Evolutionary conservation across 2,329 filamentous ascomycete species (phyloP), one percentile per base, ranked within the genome.

Genomic region (Orbilia javanica): DNA sequence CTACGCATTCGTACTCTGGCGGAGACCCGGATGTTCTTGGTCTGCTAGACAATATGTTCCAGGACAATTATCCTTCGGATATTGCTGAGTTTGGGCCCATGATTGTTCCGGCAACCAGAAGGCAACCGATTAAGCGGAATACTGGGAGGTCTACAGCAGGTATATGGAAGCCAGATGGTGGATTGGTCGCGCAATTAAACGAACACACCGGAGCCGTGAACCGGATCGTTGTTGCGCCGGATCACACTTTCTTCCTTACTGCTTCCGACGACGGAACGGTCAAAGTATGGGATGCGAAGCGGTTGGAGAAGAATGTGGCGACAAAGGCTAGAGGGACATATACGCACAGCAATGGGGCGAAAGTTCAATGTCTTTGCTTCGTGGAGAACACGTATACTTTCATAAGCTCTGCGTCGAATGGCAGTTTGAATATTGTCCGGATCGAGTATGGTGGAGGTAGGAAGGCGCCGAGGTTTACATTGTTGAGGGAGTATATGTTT

Each of bases 371-470:
- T 13, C 84, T 99, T 22, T 94, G 93, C 81, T 98, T 99, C 83
- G 89, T 99, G 44, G 94, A 98, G 82, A 92, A 94, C 80, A 97
- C 94, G 0, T 94, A 98, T 83, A 94, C 93, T 22, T 98, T 99
- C 83, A 88, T 97, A 79, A 97, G 93, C 82, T 96, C 93, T 65
- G 94, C 93, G 4, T 93, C 89, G 55, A 94, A 99, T 83, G 96
- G 96, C 22, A 95, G 91, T 81, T 90, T 99, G 8, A 92, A 97
- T 82, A 92, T 96, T 1, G 92, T 97, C 78, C 93, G 93, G 82
- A 90, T 97, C n/a, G 90, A 92, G 75, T 90, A 90, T 79, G 84
- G 86, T 15, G 87, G 88, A 39, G 86, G 86, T 20, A 88, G 89
- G 4, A 88, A 88, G 64, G 85, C 85, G 50, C 82, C 83, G 36